A percentile compares a stretch with the other conserved stretches of the same genome.
Evolutionary conservation across 2,329 filamentous ascomycete species (phyloP).

Genomic region (Camptophora hylomeconis): DNA sequence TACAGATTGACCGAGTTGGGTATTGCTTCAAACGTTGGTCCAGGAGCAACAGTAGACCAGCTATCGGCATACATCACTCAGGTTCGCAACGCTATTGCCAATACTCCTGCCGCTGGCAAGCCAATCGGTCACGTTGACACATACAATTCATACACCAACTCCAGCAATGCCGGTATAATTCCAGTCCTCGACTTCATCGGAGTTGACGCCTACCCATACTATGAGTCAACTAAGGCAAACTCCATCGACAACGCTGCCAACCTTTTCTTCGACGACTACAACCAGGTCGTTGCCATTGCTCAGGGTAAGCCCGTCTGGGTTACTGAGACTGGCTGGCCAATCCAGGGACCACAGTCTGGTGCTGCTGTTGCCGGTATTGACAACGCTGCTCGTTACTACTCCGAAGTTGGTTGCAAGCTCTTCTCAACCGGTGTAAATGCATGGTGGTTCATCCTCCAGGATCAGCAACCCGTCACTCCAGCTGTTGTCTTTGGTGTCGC

Average conservation of each 20-base stretch:
- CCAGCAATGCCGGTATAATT: conserved; percentile 52
- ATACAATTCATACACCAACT: conserved; percentile 68
- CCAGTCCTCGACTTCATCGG: conserved; percentile 65
- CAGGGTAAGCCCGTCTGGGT: conserved; percentile 49
- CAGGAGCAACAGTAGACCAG: conserved; percentile 48
- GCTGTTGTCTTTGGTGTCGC: conserved; percentile 24
- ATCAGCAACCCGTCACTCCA: conserved; percentile 11
- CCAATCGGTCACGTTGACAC: conserved; percentile 79
- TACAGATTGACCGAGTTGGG: conserved; percentile 67
- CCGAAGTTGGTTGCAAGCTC: conserved; percentile 45
- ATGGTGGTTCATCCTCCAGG: conserved; percentile 32
- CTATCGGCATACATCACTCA: conserved; percentile 59
- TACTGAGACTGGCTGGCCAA: conserved; percentile 55
- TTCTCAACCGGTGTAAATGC: conserved; percentile 26
- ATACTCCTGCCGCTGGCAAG: conserved; percentile 44
- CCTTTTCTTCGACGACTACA: conserved; percentile 57
- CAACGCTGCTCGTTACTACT: conserved; percentile 54
- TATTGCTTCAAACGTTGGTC: conserved; percentile 46
- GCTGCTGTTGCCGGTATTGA: conserved; percentile 40
- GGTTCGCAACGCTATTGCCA: conserved; percentile 49
- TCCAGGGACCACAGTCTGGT: conserved; percentile 40
- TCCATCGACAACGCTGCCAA: conserved; percentile 48
- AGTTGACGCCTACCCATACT: conserved; percentile 77
- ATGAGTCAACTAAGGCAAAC: conserved; percentile 45
- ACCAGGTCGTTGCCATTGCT: conserved; percentile 44